Evolutionary conservation across 495 filamentous ascomycete species (phyloP).

Genomic region (Penicillium robsamsonii): DNA sequence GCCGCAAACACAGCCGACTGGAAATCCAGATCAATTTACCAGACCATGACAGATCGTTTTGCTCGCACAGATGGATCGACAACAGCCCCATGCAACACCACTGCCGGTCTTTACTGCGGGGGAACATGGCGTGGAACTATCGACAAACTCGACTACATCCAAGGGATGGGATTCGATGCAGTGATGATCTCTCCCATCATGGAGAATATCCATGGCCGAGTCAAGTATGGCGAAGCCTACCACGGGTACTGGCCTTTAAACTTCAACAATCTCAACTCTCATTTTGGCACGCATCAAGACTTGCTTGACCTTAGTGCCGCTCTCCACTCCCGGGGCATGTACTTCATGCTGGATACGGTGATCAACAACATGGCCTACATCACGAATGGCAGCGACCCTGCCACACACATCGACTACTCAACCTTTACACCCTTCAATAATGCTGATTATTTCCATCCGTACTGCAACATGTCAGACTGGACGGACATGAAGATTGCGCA

Average conservation of each 20-base stretch:
- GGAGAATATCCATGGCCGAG: constrained; percentile 51
- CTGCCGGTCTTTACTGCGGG: constrained; percentile 63
- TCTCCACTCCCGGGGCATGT: constrained; percentile 62
- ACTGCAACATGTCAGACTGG: constrained; percentile 64
- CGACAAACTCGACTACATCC: constrained; percentile 56
- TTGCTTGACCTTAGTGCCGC: constrained; percentile 59
- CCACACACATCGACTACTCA: constrained; percentile 58
- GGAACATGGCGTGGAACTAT: constrained; percentile 73
- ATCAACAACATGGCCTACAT: constrained; percentile 69
- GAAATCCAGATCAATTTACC: constrained; percentile 67
- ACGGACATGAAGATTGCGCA: constrained; percentile 50
- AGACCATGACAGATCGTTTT: constrained; percentile 74
- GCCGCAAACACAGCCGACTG: constrained; percentile 41
- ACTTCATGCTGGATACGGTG: constrained; percentile 75
- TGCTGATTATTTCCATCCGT: constrained; percentile 60
- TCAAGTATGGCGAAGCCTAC: constrained; percentile 57
- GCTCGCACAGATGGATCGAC: constrained; percentile 63
- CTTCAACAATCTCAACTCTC: constrained; percentile 61
- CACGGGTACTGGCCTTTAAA: constrained; percentile 76
- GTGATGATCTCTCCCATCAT: constrained; percentile 81
- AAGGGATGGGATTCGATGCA: constrained; percentile 78
- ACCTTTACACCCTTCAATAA: constrained; percentile 64
- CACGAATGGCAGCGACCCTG: constrained; percentile 50
- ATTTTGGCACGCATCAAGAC: constrained; percentile 65
- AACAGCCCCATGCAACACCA: constrained; percentile 46